These are phyloP conservation scores for Xylariaceae sp. DNA, from an alignment of 2,329 filamentous ascomycete species.

Conservation along the genomic window DNA sequence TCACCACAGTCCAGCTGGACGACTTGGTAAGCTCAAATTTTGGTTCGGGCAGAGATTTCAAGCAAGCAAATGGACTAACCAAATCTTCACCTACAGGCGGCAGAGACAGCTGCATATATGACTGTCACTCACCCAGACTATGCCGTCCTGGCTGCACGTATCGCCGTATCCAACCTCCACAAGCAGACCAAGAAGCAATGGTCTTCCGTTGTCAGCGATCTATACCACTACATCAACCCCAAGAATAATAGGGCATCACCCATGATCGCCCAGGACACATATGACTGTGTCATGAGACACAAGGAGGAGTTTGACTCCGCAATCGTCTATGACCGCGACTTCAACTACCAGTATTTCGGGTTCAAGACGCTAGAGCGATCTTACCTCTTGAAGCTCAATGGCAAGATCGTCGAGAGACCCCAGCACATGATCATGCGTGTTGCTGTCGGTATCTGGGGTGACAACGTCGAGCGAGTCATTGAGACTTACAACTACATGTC, in stretches of 20 bases:
- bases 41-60: neutral
- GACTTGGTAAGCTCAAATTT: constrained; percentile 70
- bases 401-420: constrained; percentile 93
- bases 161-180: constrained; percentile 98
- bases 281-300: constrained; percentile 92
- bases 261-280: constrained; percentile 91
- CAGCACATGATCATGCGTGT: constrained; percentile 99
- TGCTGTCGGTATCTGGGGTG: constrained; percentile 92
- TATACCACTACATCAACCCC: constrained; percentile 95
- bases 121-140: constrained; percentile 99
- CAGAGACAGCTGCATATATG: constrained; percentile 99
- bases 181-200: constrained; percentile 99
- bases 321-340: constrained; percentile 98
- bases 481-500: constrained; percentile 99
- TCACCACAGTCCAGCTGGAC: constrained; percentile 93
- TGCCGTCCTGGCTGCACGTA: constrained; percentile 95
- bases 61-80: constrained; percentile 1
- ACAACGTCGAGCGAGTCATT: constrained; percentile 88
- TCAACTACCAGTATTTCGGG: constrained; percentile 99
- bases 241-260: constrained; percentile 80
- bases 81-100: constrained; percentile 61
- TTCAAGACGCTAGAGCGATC: constrained; percentile 99
- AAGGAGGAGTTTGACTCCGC: constrained; percentile 97
- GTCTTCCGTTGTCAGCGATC: constrained; percentile 88
- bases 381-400: constrained; percentile 91